phyloP scores from a whole-genome alignment of 495 filamentous ascomycete genomes.

The Wilcoxina mikolae region DNA sequence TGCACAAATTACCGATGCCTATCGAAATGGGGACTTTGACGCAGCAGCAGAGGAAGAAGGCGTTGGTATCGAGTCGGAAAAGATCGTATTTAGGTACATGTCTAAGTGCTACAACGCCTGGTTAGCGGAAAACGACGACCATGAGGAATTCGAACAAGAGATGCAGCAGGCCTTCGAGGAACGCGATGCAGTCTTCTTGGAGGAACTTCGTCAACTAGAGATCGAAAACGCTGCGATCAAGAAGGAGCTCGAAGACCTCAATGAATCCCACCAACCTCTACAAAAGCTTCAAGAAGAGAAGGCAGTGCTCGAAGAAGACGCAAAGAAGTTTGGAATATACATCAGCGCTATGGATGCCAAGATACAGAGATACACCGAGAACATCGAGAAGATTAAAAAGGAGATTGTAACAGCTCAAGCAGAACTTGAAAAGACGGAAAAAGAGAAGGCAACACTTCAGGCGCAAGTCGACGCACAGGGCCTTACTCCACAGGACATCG shows the following conservation, averaged over 20 bases:
- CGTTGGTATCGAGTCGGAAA: slow-evolving; percentile 70
- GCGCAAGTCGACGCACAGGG: slow-evolving; percentile 77
- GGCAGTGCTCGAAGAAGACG: slow-evolving; percentile 78
- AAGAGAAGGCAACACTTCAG: slow-evolving; percentile 65
- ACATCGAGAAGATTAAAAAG: slow-evolving; percentile 46
- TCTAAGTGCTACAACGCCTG: slow-evolving; percentile 82
- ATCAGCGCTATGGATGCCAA: slow-evolving; percentile 74
- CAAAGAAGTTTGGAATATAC: slow-evolving; percentile 81
- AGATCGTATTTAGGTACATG: slow-evolving; percentile 85
- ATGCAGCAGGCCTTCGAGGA: slow-evolving; percentile 85
- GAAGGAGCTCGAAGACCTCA: slow-evolving; percentile 74
- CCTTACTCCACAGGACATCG: slow-evolving; percentile 91
- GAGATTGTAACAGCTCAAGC: slow-evolving; percentile 62
- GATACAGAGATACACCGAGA: slow-evolving; percentile 34
- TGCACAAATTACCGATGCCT: slow-evolving; percentile 76
- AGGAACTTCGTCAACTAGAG: slow-evolving; percentile 70
- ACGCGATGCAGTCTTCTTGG: slow-evolving; percentile 61
- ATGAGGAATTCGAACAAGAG: slow-evolving; percentile 62
- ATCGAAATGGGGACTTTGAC: slow-evolving; percentile 59
- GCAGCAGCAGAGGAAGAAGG: slow-evolving; percentile 60
- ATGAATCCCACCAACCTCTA: slow-evolving; percentile 69
- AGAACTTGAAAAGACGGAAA: slow-evolving; percentile 65
- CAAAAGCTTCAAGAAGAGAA: slow-evolving; percentile 68
- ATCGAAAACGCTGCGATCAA: slow-evolving; percentile 61
- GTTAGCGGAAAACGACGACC: slow-evolving; percentile 75